Evolutionary conservation across 1,284 basidiomycete genomes (phyloP).

Genomic region (Fomitopsis palustris): DNA sequence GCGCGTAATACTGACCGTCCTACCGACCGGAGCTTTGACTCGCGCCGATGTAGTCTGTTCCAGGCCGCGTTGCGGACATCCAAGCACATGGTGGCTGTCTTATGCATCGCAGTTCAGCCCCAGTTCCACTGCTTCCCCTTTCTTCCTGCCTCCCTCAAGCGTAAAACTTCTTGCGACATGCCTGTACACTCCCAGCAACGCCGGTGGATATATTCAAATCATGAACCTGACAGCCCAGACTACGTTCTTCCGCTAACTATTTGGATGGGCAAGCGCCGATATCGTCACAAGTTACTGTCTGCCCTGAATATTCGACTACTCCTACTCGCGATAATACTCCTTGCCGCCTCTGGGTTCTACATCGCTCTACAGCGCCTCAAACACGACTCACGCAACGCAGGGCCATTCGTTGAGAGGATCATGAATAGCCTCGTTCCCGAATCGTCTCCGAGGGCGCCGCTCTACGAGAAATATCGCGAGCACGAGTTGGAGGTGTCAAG

Average conservation of each 20-base stretch:
- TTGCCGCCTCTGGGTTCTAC: neutral
- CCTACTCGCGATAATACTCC: neutral
- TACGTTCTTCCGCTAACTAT: neutral
- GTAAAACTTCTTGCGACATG: no score
- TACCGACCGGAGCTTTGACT: no score
- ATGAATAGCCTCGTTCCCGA: neutral
- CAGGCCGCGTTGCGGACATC: no score
- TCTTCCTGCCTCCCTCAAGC: no score
- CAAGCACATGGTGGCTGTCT: no score
- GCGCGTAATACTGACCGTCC: no score
- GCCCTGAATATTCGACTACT: neutral
- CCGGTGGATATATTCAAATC: no score
- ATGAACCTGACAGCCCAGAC: no score
- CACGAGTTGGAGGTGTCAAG: slow-evolving; percentile 36
- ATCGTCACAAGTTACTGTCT: neutral
- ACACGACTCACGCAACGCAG: neutral
- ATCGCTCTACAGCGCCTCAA: neutral
- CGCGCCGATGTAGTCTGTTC: no score
- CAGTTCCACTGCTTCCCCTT: no score
- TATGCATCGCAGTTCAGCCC: no score
- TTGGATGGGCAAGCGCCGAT: neutral
- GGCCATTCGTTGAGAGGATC: neutral
- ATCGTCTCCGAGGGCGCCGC: slow-evolving; percentile 32
- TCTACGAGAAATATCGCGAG: slow-evolving; percentile 40
- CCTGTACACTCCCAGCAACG: no score